Evolutionary conservation across 441 rosid genomes (phyloP).

Genomic region (Euphorbia schlechtendalii): DNA sequence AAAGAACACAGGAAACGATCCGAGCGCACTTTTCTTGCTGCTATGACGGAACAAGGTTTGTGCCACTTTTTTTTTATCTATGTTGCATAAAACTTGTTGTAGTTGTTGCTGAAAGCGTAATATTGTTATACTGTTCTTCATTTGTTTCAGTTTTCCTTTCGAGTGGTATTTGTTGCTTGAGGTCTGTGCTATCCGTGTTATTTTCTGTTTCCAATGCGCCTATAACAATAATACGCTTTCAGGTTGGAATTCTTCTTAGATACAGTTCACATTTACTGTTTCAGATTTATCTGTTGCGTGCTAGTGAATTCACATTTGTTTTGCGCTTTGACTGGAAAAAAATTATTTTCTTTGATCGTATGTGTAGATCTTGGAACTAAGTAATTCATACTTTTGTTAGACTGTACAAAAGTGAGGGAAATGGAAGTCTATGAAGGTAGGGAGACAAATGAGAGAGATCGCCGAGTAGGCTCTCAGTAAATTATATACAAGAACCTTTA

Average conservation of each 20-base stretch:
- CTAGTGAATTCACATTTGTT: background rate
- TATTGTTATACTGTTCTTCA: no score
- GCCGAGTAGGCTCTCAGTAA: background rate
- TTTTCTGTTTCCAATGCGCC: background rate
- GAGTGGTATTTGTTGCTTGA: background rate
- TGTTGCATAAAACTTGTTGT: background rate
- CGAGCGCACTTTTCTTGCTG: slow-evolving; percentile 60
- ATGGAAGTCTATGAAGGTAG: no score
- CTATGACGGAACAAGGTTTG: slow-evolving; percentile 61
- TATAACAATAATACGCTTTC: background rate
- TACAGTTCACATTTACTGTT: background rate
- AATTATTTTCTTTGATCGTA: background rate
- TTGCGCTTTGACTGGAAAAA: background rate
- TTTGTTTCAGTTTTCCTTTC: background rate
- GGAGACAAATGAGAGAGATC: no score
- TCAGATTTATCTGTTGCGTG: background rate
- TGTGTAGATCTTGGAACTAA: slow-evolving; percentile 1
- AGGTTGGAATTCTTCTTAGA: background rate
- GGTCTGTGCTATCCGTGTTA: background rate
- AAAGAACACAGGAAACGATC: background rate
- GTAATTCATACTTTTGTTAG: background rate
- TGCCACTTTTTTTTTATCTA: background rate
- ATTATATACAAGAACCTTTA: background rate
- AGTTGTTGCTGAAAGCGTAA: no score
- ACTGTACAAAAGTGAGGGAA: no score